These are phyloP conservation scores for Aleurites moluccanus DNA, from an alignment of 441 rosid species.

Conservation along the genomic window DNA sequence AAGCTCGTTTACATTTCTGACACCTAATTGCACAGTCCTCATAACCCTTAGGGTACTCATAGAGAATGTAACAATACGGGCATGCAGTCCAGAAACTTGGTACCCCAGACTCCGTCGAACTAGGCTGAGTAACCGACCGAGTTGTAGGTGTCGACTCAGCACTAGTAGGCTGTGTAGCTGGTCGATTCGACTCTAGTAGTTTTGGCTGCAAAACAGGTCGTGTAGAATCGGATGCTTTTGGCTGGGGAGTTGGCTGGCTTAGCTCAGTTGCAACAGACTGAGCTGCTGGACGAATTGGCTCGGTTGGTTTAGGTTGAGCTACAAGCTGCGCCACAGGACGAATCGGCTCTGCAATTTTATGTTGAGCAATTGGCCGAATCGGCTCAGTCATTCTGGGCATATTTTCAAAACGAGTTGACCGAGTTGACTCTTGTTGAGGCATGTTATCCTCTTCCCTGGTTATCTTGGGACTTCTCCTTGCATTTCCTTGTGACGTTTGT, in stretches of 20 bases:
- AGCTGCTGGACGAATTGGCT: constrained; percentile 15
- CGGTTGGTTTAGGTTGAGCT: background rate
- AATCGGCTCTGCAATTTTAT: constrained; percentile 21
- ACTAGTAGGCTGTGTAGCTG: background rate
- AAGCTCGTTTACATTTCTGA: constrained; percentile 74
- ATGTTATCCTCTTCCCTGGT: constrained; percentile 27
- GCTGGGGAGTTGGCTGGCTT: constrained; percentile 8
- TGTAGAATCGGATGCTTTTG: background rate
- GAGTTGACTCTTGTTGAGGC: constrained; percentile 32
- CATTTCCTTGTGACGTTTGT: constrained; percentile 5
- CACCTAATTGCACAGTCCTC: constrained; percentile 72
- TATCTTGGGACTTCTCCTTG: constrained; percentile 26
- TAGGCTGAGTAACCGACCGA: background rate
- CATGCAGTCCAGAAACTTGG: constrained; percentile 88
- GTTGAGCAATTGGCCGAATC: constrained; percentile 20
- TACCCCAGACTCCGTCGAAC: constrained; percentile 26
- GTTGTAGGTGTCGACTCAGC: background rate
- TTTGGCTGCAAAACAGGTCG: constrained; percentile 1
- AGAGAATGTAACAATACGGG: constrained; percentile 71
- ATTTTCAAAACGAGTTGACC: constrained; percentile 19
- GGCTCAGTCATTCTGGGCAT: constrained; percentile 27
- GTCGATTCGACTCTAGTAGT: constrained; percentile 1
- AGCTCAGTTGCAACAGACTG: constrained; percentile 15
- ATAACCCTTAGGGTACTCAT: constrained; percentile 68
- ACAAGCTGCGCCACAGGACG: background rate